These are phyloP conservation scores for Rachicladosporium sp. DNA, from an alignment of 2,329 filamentous ascomycete genomes.

Conservation along the genomic window DNA sequence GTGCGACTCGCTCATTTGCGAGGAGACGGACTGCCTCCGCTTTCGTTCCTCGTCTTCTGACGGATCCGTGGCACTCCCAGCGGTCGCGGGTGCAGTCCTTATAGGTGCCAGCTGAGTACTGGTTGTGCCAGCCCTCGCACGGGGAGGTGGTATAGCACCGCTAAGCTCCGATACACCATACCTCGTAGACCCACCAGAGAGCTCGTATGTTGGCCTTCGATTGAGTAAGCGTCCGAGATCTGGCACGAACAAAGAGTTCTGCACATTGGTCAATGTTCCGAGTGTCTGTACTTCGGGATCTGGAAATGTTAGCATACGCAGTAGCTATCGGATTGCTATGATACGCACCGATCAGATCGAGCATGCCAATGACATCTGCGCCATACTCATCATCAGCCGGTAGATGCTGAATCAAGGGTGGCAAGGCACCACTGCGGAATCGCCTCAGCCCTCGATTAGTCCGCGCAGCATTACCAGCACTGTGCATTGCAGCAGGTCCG, in stretches of 20 bases:
- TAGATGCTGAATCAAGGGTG: constrained; percentile 3
- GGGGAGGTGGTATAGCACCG: constrained; percentile 1
- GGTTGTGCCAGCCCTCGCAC: constrained; percentile 3
- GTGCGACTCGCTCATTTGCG: constrained; percentile 54
- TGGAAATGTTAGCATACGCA: constrained; percentile 26
- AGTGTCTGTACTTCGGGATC: constrained; percentile 75
- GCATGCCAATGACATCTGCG: constrained; percentile 50
- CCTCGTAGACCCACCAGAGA: constrained; percentile 33
- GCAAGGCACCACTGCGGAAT: constrained; percentile 5
- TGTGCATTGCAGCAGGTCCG: constrained; percentile 12
- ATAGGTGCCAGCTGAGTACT: no score
- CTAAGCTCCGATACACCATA: neutral
- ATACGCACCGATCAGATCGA: constrained; percentile 54
- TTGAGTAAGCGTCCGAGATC: constrained; percentile 67
- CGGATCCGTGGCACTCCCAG: neutral
- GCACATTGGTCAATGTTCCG: constrained; percentile 75
- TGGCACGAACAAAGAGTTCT: constrained; percentile 79
- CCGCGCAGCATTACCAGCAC: constrained; percentile 17
- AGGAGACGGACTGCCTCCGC: constrained; percentile 46
- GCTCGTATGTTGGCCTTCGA: constrained; percentile 63
- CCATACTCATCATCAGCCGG: constrained; percentile 39
- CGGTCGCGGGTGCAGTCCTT: neutral
- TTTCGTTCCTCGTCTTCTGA: neutral
- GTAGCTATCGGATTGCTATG: neutral
- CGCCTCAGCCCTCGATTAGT: constrained; percentile 14